These are phyloP conservation scores for Trifolium fragiferum DNA, from an alignment of 306 rosid species.

Conservation along the genomic window DNA sequence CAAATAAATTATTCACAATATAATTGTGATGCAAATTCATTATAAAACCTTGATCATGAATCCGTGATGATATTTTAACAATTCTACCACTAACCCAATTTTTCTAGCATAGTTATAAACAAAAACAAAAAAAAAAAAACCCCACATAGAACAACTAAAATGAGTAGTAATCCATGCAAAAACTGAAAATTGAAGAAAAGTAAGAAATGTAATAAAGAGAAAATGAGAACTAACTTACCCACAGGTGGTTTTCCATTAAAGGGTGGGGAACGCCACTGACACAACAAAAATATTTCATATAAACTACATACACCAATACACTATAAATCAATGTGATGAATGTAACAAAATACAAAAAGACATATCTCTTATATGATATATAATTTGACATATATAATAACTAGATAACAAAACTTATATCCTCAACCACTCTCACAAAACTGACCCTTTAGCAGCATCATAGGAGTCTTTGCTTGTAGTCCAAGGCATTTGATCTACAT, in stretches of 20 bases:
- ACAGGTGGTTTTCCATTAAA: conserved; percentile 59
- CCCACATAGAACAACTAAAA: neutral
- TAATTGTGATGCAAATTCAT: neutral
- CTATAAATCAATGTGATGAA: neutral
- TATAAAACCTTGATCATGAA: conserved; percentile 10
- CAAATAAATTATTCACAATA: neutral
- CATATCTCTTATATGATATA: neutral
- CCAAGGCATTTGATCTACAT: neutral
- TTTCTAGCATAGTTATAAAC: neutral
- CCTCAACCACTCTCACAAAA: conserved; percentile 7
- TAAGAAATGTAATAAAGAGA: neutral
- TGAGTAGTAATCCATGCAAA: conserved; percentile 40
- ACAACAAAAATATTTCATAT: neutral
- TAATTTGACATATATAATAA: neutral
- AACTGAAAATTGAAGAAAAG: neutral
- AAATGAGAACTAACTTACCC: conserved; percentile 45
- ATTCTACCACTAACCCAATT: neutral
- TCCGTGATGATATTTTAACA: conserved; percentile 11
- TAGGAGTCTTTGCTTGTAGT: conserved; percentile 24
- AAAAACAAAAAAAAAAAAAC: neutral
- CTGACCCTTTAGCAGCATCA: conserved; percentile 36
- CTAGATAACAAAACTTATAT: conserved; percentile 33
- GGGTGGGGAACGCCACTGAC: conserved; percentile 42
- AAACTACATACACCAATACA: neutral
- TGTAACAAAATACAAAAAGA: neutral